A percentile compares a stretch with the other conserved stretches of the same genome.
These are phyloP conservation scores for Ilex aquifolium DNA, from an alignment of 257 asterid genomes.

Conservation along the genomic window DNA sequence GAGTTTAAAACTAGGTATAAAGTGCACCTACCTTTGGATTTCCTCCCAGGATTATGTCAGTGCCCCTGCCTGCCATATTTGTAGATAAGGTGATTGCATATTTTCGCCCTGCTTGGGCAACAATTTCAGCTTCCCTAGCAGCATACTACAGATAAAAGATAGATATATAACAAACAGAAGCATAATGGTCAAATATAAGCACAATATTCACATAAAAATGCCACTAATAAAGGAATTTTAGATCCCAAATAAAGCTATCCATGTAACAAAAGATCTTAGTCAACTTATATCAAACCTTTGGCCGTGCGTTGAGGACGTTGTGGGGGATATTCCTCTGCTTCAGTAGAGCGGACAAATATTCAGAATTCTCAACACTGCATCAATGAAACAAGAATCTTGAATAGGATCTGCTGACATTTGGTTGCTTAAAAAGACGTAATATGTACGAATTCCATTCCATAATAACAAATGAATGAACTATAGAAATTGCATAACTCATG, in stretches of 20 bases:
- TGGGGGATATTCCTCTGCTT: constrained; percentile 74
- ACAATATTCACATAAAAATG: not conserved
- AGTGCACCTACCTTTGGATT: constrained; percentile 67
- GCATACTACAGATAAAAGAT: constrained; percentile 60
- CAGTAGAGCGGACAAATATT: constrained; percentile 68
- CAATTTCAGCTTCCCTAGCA: constrained; percentile 95
- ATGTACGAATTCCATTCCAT: too few species aligned
- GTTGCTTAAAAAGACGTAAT: not conserved
- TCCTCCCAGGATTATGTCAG: constrained; percentile 98
- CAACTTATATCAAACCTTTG: constrained; percentile 56
- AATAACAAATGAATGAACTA: too few species aligned
- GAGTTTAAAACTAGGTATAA: not conserved
- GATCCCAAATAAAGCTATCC: constrained; percentile 4
- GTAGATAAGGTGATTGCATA: constrained; percentile 92
- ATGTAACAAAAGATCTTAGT: constrained; percentile 8
- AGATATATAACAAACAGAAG: not conserved
- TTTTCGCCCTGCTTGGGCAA: constrained; percentile 98
- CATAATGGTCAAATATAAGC: constrained; percentile 4
- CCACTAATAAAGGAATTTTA: constrained; percentile 5
- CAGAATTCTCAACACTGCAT: constrained; percentile 96
- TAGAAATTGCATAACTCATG: not conserved
- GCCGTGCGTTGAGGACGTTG: constrained; percentile 95
- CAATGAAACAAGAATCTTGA: constrained; percentile 19
- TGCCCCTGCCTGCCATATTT: constrained; percentile 99
- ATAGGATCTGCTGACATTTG: constrained; percentile 9